Evolutionary conservation across 108 stramenopile genomes (phyloP).

Genomic region (Fistulifera pelliculosa): DNA sequence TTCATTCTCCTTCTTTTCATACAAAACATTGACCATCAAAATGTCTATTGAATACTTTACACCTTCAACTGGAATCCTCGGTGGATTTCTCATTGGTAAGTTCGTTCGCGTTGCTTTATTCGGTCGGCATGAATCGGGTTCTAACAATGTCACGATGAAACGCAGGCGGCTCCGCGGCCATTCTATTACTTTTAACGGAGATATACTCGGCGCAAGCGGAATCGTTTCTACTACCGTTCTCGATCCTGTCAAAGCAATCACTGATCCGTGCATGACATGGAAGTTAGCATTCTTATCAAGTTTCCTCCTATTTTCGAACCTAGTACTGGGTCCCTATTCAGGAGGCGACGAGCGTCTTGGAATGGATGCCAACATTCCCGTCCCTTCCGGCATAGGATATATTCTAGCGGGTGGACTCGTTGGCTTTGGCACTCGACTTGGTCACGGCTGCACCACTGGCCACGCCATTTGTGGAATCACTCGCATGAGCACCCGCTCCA

Average conservation of each 20-base stretch:
- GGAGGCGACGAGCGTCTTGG: too few relatives aligned
- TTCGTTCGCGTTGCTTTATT: too few relatives aligned
- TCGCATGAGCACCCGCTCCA: constrained; percentile 60
- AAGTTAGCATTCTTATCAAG: constrained; percentile 43
- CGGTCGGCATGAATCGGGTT: too few relatives aligned
- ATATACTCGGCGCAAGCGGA: constrained; percentile 63
- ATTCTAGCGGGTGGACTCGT: constrained; percentile 54
- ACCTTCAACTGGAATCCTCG: too few relatives aligned
- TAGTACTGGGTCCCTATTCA: constrained; percentile 11
- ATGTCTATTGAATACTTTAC: too few relatives aligned
- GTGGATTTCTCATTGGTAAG: too few relatives aligned
- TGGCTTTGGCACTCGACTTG: constrained; percentile 65
- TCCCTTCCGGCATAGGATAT: constrained; percentile 26
- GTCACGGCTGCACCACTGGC: constrained; percentile 63
- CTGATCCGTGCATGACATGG: constrained; percentile 30
- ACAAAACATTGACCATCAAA: too few relatives aligned
- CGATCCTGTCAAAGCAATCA: constrained; percentile 24
- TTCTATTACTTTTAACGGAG: constrained; percentile 56
- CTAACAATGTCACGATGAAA: too few relatives aligned
- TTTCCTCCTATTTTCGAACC: constrained; percentile 34
- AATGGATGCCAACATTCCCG: background rate
- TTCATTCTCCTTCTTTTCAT: too few relatives aligned
- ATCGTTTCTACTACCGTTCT: constrained; percentile 35
- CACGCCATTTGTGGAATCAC: constrained; percentile 80
- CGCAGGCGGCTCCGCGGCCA: constrained; percentile 26